Conservation (phyloP, 805 yeast genomes). For the Schwanniomyces occidentalis region DNA sequence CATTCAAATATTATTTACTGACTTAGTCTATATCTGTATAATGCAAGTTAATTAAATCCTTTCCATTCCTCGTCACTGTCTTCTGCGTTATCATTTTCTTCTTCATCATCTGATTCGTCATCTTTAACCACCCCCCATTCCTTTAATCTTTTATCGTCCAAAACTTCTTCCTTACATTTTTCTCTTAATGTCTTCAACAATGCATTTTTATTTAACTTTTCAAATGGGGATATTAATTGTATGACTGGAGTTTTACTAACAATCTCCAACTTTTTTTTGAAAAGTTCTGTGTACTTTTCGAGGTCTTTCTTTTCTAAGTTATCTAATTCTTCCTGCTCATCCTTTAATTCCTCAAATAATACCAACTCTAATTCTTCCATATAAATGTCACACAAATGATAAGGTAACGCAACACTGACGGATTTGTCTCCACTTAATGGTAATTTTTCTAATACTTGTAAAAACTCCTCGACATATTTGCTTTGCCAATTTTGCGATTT, state of each 20-base stretch:
- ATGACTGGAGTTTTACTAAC: slow-evolving; percentile 52
- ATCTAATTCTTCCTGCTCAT: slow-evolving; percentile 42
- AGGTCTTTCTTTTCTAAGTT: slow-evolving; percentile 35
- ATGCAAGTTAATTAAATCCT: slow-evolving; percentile 28
- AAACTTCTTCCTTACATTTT: slow-evolving; percentile 64
- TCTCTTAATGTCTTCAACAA: slow-evolving; percentile 63
- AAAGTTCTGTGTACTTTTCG: slow-evolving; percentile 18
- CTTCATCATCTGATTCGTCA: slow-evolving; percentile 19
- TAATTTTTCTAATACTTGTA: slow-evolving; percentile 40
- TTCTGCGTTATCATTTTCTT: slow-evolving; percentile 21
- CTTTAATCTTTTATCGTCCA: slow-evolving; percentile 60
- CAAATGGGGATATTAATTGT: slow-evolving; percentile 61
- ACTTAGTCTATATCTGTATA: slow-evolving; percentile 6
- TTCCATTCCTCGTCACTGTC: slow-evolving; percentile 33
- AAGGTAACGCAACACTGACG: slow-evolving; percentile 73
- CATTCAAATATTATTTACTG: slow-evolving; percentile 3
- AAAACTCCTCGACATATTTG: slow-evolving; percentile 45
- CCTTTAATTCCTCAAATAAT: slow-evolving; percentile 49
- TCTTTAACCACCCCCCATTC: slow-evolving; percentile 59
- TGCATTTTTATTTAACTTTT: slow-evolving; percentile 47
- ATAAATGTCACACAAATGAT: slow-evolving; percentile 81
- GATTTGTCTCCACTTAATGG: slow-evolving; percentile 60
- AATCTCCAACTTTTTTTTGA: slow-evolving; percentile 28
- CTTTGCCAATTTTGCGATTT: slow-evolving; percentile 54
- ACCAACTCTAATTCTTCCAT: slow-evolving; percentile 80